Percentiles rank a stretch among this genome's conserved stretches.
These are phyloP conservation scores for Plasmodium malariae DNA, from an alignment of 169 alveolate species.

Conservation along the genomic window DNA sequence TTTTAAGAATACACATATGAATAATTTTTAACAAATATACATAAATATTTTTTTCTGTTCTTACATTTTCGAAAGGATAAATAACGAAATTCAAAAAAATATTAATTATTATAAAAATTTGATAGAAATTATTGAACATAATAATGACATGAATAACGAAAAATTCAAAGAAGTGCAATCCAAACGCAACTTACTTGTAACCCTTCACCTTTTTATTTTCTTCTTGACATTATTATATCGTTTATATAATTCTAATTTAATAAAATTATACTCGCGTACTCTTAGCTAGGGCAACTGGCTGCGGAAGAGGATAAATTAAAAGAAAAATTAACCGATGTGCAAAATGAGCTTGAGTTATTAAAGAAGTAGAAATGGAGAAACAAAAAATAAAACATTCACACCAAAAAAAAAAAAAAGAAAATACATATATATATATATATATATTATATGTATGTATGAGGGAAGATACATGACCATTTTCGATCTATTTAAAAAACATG, in stretches of 20 bases:
- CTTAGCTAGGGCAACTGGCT: conserved; percentile 32
- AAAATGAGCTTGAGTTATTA: conserved; percentile 37
- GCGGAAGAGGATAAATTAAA: conserved; percentile 40
- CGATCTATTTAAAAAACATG: not conserved
- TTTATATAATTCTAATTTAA: not conserved
- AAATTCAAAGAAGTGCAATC: conserved; percentile 18
- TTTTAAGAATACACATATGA: not conserved
- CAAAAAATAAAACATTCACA: too few relatives aligned
- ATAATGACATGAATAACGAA: conserved; percentile 55
- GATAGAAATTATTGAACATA: conserved; percentile 67
- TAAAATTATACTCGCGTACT: not conserved
- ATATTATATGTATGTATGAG: not conserved
- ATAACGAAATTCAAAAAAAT: conserved; percentile 54
- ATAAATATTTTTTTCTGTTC: not conserved
- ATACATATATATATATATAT: not conserved
- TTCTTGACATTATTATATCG: not conserved
- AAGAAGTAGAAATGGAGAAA: conserved; percentile 27
- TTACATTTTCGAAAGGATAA: conserved; percentile 23
- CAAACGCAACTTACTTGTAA: conserved; percentile 24
- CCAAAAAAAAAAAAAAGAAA: conserved; percentile 7
- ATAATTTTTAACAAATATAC: conserved; percentile 13
- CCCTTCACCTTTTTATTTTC: not conserved
- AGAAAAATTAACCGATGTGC: conserved; percentile 28
- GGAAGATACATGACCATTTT: not conserved
- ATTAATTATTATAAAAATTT: conserved; percentile 49